Base-by-base conservation (phyloP, 73 alveolate genomes). In the Tetrahymena malaccensis region DNA sequence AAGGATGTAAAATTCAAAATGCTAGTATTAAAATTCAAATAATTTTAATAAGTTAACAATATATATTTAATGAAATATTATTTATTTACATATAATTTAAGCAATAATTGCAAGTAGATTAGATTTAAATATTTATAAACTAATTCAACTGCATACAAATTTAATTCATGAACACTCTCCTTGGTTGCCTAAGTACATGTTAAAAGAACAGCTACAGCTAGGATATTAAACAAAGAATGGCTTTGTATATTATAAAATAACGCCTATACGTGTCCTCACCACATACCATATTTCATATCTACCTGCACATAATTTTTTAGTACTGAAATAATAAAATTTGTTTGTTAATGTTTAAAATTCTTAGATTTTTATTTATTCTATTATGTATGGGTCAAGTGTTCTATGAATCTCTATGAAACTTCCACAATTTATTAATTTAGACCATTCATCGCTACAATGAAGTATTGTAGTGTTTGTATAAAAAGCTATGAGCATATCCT, bases 271-370 rank as follows among this genome's bases (percentile, higher is more conserved):
- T 95, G 95, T 96, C 94, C 96, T 96, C 12, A 96, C 85, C 58
- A 96, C 97, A 43, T 94, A 94, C 97, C 97, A 96, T 70, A 96
- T 85, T 96, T 96, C 97, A 96, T 96, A 96, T 85, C 95, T 96
- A 44, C 97, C 97, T 84, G 96, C 94, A 96, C 97, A 96, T 93
- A 96, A 94, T 19, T 43, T 35, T 96, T 94, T 96, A 0, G 97
- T 96, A 27, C 94, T 89, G 50, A 96, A 85, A 96, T 85, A 96
- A 31, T 94, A 43, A 43, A 96, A 94, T 85, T 44, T 94, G 94
- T 84, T 89, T 7, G 96, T 96, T 34, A 95, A 38, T 40, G 94
- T 85, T 94, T 33, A 96, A 84, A 38, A 70, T 94, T 50, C 94
- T 9, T 85, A 38, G 19, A 96, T 94, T 96, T 94, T 94, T n/a